phyloP scores from a whole-genome alignment of 164 flowering plant genomes.

The Magnolia sinica region DNA sequence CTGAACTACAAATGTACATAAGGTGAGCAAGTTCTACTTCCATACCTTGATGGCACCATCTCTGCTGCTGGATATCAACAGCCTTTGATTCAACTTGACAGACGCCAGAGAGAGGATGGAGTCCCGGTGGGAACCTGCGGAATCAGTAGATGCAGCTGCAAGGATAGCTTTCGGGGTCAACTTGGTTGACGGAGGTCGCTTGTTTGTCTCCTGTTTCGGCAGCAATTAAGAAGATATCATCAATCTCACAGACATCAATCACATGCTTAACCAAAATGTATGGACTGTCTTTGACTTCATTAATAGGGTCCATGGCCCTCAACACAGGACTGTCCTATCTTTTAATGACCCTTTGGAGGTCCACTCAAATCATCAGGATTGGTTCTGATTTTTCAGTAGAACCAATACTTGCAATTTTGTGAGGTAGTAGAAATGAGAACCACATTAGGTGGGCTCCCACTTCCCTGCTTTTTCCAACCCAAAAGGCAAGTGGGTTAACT shows the following conservation, averaged over 20 bases:
- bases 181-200: conserved; percentile 53
- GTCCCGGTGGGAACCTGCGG: conserved; percentile 94
- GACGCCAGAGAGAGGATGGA: conserved; percentile 78
- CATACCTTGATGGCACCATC: conserved; percentile 98
- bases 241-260: neutral
- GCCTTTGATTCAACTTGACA: conserved; percentile 86
- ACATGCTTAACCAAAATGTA: no score
- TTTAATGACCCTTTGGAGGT: no score
- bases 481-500: no score
- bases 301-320: no score
- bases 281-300: no score
- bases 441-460: no score
- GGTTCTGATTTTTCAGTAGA: no score
- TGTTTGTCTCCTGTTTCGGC: conserved; percentile 62
- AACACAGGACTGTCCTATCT: no score
- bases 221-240: neutral
- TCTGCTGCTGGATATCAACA: conserved; percentile 83
- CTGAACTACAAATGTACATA: conserved; percentile 15
- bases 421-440: no score
- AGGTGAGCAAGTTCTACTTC: conserved; percentile 40
- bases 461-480: no score
- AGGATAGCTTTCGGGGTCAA: conserved; percentile 62
- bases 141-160: conserved; percentile 84
- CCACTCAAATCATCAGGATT: no score
- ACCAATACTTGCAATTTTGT: no score